A percentile compares a stretch with the other conserved stretches of the same genome.
Evolutionary conservation across 2,329 filamentous ascomycete species (phyloP).

Genomic region (Diaporthe vaccinii): DNA sequence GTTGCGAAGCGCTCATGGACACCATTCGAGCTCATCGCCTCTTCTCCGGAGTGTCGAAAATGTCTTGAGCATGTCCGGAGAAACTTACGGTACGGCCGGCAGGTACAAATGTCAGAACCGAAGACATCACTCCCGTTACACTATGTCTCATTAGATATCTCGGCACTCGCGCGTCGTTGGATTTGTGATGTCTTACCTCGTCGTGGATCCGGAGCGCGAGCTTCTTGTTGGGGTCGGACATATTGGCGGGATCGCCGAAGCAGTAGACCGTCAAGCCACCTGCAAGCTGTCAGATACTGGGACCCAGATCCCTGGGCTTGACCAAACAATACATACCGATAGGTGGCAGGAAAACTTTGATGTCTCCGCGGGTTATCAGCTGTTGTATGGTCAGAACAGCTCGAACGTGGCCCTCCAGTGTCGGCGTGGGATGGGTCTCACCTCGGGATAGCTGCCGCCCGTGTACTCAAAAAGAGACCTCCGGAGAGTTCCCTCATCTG

Average conservation of each 20-base stretch:
- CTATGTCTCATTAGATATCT: constrained; percentile 48
- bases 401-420: constrained; percentile 36
- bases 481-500: constrained; percentile 87
- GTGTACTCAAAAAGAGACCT: constrained; percentile 94
- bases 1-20: not conserved
- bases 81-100: constrained; percentile 78
- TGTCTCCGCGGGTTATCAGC: constrained; percentile 92
- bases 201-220: constrained; percentile 87
- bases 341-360: constrained; percentile 95
- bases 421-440: constrained; percentile 47
- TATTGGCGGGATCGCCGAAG: constrained; percentile 94
- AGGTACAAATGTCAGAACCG: constrained; percentile 97
- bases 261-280: constrained; percentile 95
- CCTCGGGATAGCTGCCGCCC: constrained; percentile 94
- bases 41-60: not conserved
- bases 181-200: constrained; percentile 60
- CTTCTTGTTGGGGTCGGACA: constrained; percentile 86
- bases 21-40: not conserved
- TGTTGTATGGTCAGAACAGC: constrained; percentile 48
- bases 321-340: constrained; percentile 70
- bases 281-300: constrained; percentile 49
- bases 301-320: not conserved
- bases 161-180: not conserved
- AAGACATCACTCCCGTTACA: constrained; percentile 99
- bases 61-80: not conserved